Evolutionary conservation across 352 stramenopile genomes (phyloP).

Genomic region (Pythium pyrilobum): DNA sequence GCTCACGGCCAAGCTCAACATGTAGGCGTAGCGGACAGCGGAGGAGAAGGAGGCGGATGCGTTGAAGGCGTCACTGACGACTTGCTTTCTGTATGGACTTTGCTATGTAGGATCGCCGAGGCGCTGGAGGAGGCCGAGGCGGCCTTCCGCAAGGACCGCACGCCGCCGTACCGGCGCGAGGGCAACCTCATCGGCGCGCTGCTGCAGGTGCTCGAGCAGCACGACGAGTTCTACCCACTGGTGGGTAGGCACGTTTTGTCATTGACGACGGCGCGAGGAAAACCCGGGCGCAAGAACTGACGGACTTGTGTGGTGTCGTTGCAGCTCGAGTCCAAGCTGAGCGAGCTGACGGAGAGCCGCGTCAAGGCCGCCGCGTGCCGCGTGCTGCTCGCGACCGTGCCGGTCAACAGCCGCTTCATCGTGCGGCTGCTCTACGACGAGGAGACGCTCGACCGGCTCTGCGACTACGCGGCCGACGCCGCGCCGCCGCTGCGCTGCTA

Average conservation of each 20-base stretch:
- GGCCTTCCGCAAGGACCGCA: slow-evolving; percentile 68
- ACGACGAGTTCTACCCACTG: slow-evolving; percentile 80
- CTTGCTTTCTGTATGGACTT: neutral
- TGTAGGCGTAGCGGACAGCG: no score
- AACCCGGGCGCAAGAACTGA: no score
- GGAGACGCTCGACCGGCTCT: slow-evolving; percentile 70
- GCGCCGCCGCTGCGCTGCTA: slow-evolving; percentile 67
- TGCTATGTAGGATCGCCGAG: slow-evolving; percentile 53
- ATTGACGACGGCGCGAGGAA: no score
- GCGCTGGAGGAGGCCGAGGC: slow-evolving; percentile 73
- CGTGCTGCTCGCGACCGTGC: slow-evolving; percentile 66
- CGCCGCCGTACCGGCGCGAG: slow-evolving; percentile 65
- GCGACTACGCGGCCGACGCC: slow-evolving; percentile 50
- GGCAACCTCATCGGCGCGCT: slow-evolving; percentile 76
- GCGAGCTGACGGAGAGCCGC: slow-evolving; percentile 44
- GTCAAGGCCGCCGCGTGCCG: slow-evolving; percentile 69
- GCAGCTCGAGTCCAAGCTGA: slow-evolving; percentile 64
- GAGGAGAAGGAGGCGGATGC: neutral
- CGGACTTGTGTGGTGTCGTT: neutral
- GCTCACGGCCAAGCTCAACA: slow-evolving; percentile 66
- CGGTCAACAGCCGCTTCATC: slow-evolving; percentile 69
- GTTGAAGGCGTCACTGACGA: neutral
- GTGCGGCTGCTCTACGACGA: slow-evolving; percentile 74
- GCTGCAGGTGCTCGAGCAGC: slow-evolving; percentile 71
- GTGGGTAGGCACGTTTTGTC: slow-evolving; percentile 22